A percentile compares a stretch with the other conserved stretches of the same genome.
phyloP scores from a whole-genome alignment of 2,329 filamentous ascomycete genomes.

The Nothophoma quercina region DNA sequence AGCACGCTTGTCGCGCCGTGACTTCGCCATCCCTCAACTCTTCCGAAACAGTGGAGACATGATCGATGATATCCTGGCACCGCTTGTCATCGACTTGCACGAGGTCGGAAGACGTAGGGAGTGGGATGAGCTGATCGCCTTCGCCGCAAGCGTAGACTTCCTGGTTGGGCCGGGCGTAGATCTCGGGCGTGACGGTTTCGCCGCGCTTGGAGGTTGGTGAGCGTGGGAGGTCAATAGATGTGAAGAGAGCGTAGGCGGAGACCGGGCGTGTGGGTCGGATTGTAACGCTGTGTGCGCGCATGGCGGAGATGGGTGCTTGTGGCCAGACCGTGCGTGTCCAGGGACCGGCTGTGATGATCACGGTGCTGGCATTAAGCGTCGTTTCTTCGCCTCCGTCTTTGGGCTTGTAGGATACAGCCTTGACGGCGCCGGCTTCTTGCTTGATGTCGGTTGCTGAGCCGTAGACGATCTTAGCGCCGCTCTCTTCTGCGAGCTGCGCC shows the following conservation, averaged over 20 bases:
- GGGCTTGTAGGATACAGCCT: slow-evolving; percentile 69
- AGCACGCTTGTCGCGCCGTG: slow-evolving; percentile 85
- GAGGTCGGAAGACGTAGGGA: slow-evolving; percentile 77
- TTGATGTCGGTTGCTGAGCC: slow-evolving; percentile 75
- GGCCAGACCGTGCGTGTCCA: slow-evolving; percentile 66
- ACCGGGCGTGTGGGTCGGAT: slow-evolving; percentile 67
- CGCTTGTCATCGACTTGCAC: slow-evolving; percentile 77
- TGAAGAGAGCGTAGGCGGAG: slow-evolving; percentile 82
- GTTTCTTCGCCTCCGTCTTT: slow-evolving; percentile 54
- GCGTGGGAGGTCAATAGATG: slow-evolving; percentile 78
- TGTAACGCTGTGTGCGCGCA: slow-evolving; percentile 70
- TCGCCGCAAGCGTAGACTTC: slow-evolving; percentile 96
- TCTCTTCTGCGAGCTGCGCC: slow-evolving; percentile 73
- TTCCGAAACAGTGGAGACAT: slow-evolving; percentile 68
- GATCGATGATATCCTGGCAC: slow-evolving; percentile 86
- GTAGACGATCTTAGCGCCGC: slow-evolving; percentile 65
- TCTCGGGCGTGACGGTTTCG: slow-evolving; percentile 80
- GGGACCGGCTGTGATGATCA: slow-evolving; percentile 68
- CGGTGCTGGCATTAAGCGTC: slow-evolving; percentile 61
- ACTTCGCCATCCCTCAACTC: slow-evolving; percentile 61
- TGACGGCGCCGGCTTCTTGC: slow-evolving; percentile 62
- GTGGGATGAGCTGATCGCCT: slow-evolving; percentile 75
- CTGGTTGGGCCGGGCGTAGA: slow-evolving; percentile 87
- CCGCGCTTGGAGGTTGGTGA: slow-evolving; percentile 34
- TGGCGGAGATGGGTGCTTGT: slow-evolving; percentile 63